Conservation (phyloP, 192 early-diverging fungal genomes). For the Jimgerdemannia lactiflua region DNA sequence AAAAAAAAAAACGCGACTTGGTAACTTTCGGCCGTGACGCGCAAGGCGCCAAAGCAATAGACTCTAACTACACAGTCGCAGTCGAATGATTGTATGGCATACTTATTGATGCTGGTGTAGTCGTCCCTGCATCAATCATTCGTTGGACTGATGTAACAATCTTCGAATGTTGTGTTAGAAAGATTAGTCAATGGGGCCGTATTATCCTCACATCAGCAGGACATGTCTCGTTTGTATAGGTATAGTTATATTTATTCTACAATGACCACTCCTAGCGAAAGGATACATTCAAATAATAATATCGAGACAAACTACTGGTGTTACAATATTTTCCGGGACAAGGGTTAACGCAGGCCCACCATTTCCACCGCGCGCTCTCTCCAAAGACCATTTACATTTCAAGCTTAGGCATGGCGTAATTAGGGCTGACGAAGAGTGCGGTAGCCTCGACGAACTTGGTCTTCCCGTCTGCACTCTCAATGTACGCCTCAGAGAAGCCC, state of each 20-base stretch:
- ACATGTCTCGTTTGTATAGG: too few species aligned
- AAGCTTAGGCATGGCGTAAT: conserved; percentile 6
- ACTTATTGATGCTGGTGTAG: background rate
- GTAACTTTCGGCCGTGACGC: background rate
- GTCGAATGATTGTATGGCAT: background rate
- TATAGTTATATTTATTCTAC: too few species aligned
- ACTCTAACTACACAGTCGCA: background rate
- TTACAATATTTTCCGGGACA: too few species aligned
- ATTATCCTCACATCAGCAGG: too few species aligned
- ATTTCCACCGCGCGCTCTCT: background rate
- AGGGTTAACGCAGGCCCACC: background rate
- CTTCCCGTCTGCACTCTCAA: conserved; percentile 58
- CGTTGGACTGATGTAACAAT: too few species aligned
- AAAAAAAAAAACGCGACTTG: background rate
- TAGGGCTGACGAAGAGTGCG: conserved; percentile 63
- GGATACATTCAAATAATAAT: too few species aligned
- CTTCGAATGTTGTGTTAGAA: too few species aligned
- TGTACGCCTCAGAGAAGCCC: conserved; percentile 56
- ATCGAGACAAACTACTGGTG: too few species aligned
- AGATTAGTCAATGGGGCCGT: too few species aligned
- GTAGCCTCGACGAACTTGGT: conserved; percentile 58
- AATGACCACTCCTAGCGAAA: too few species aligned
- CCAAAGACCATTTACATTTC: background rate
- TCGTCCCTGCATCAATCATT: background rate
- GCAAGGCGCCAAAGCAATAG: background rate